Percentiles rank a stretch among this genome's conserved stretches.
Conservation (phyloP, 225 moss, liverwort and hornwort species). For the Asterella californica region DNA sequence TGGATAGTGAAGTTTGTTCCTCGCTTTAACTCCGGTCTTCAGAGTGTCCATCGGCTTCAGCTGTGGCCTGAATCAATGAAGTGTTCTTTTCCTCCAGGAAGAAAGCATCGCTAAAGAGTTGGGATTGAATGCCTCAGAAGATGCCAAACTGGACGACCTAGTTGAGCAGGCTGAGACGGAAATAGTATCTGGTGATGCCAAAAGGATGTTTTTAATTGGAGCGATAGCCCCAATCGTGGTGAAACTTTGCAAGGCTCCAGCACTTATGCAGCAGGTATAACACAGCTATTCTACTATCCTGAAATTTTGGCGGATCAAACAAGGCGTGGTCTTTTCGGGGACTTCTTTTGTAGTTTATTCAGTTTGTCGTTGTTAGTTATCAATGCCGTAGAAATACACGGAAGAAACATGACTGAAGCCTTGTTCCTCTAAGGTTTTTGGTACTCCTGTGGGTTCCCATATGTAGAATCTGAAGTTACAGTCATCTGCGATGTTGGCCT, state of each 20-base stretch:
- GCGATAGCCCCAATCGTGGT: slow-evolving; percentile 75
- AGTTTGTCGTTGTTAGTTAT: neutral
- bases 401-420: neutral
- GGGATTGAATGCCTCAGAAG: slow-evolving; percentile 84
- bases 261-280: slow-evolving; percentile 76
- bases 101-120: slow-evolving; percentile 80
- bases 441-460: neutral
- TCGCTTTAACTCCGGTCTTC: neutral
- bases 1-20: neutral
- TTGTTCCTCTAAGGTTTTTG: neutral
- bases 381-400: neutral
- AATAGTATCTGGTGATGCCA: slow-evolving; percentile 59
- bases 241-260: slow-evolving; percentile 66
- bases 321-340: neutral
- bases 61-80: neutral
- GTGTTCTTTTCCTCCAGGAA: slow-evolving; percentile 45
- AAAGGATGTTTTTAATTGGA: slow-evolving; percentile 55
- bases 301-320: no score
- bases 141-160: slow-evolving; percentile 76
- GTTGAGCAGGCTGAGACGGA: slow-evolving; percentile 66
- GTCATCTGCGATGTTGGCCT: slow-evolving; percentile 80
- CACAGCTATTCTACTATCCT: neutral
- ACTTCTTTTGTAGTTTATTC: neutral
- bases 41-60: neutral
- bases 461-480: slow-evolving; percentile 61